Evolutionary conservation across 1,284 basidiomycete species (phyloP).

Genomic region (Fomitiporia mediterranea): DNA sequence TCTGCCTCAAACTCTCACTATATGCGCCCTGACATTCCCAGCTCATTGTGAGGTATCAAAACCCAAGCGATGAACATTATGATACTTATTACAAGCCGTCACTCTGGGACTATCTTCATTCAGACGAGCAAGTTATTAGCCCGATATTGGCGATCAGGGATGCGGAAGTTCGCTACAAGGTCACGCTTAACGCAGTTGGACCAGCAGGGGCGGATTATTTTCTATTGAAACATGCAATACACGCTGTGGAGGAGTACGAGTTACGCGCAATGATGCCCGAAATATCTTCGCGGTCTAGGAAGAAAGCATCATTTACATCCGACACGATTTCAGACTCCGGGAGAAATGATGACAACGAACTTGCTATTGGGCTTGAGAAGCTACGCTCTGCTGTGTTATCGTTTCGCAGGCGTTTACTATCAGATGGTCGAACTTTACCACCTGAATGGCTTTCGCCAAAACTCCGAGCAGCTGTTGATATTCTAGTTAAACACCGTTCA

Average conservation of each 20-base stretch:
- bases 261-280: background rate
- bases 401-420: conserved; percentile 13
- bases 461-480: conserved; percentile 52
- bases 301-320: background rate
- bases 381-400: background rate
- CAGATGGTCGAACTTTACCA: conserved; percentile 32
- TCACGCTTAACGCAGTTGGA: conserved; percentile 49
- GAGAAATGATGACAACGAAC: background rate
- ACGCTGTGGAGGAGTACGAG: background rate
- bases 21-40: conserved; percentile 27
- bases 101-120: conserved; percentile 49
- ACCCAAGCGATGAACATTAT: conserved; percentile 42
- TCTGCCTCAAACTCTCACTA: background rate
- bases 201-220: conserved; percentile 56
- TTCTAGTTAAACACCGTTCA: conserved; percentile 52
- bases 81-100: conserved; percentile 47
- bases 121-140: conserved; percentile 40
- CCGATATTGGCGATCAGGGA: conserved; percentile 23
- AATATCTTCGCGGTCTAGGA: background rate
- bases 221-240: conserved; percentile 31
- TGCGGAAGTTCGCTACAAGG: conserved; percentile 54
- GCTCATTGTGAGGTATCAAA: conserved; percentile 54
- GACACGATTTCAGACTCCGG: background rate
- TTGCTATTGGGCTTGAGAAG: conserved; percentile 1
- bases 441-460: conserved; percentile 71